Evolutionary conservation across 192 early-diverging fungal species (phyloP).

Genomic region (Coemansia erecta): DNA sequence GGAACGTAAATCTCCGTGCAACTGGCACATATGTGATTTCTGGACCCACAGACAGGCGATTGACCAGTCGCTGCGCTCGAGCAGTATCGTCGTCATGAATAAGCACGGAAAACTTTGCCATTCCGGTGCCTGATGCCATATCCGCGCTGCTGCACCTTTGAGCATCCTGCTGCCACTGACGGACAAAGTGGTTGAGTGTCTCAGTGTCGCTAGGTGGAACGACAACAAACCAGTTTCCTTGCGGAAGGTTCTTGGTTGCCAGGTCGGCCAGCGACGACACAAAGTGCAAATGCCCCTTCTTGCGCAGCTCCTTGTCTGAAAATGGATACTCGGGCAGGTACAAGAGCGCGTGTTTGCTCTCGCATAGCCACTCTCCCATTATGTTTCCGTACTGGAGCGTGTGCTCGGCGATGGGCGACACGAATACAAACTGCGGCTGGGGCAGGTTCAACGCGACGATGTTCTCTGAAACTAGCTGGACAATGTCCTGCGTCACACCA

Average conservation of each 20-base stretch:
- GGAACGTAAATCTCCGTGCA: constrained; percentile 29
- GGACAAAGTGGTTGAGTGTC: constrained; percentile 37
- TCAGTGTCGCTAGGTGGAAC: constrained; percentile 34
- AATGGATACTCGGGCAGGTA: constrained; percentile 64
- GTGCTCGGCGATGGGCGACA: constrained; percentile 73
- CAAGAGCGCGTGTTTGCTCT: constrained; percentile 61
- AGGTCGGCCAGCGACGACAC: constrained; percentile 35
- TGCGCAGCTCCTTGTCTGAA: constrained; percentile 50
- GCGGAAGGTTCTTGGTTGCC: constrained; percentile 27
- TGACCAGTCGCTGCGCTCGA: constrained; percentile 36
- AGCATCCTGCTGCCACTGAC: constrained; percentile 43
- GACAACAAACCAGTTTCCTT: constrained; percentile 50
- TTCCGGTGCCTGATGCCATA: constrained; percentile 32
- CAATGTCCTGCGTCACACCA: constrained; percentile 74
- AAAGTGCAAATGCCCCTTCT: constrained; percentile 50
- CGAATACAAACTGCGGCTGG: constrained; percentile 65
- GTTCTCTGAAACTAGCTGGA: constrained; percentile 60
- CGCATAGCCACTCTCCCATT: constrained; percentile 81
- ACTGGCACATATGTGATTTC: constrained; percentile 43
- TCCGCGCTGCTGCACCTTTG: constrained; percentile 35
- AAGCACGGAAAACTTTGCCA: constrained; percentile 34
- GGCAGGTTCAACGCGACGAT: constrained; percentile 58
- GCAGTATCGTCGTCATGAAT: constrained; percentile 45
- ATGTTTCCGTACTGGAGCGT: constrained; percentile 80
- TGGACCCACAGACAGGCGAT: constrained; percentile 18